Evolutionary conservation across 106 monocot species (phyloP).

Genomic region (Agapanthus africanus): DNA sequence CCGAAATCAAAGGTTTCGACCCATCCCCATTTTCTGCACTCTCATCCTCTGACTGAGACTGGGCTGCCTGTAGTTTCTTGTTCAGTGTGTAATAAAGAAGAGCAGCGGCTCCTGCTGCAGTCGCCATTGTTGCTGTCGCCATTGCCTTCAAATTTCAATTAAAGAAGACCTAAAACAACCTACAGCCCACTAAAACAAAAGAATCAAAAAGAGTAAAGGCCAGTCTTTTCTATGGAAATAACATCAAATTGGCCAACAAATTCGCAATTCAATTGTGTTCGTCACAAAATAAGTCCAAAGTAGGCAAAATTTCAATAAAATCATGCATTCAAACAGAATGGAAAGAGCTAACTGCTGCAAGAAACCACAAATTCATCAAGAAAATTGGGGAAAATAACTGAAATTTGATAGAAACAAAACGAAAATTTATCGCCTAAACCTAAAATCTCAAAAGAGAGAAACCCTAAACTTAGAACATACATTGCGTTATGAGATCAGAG

Average conservation of each 20-base stretch:
- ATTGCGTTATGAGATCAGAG: no score
- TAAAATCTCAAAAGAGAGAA: no score
- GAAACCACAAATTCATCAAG: no score
- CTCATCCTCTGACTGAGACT: constrained; percentile 9
- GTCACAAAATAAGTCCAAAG: no score
- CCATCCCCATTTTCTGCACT: constrained; percentile 2
- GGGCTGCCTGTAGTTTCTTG: constrained; percentile 10
- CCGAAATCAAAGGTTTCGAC: constrained; percentile 5
- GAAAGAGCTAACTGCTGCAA: no score
- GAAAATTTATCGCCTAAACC: no score
- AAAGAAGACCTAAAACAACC: neutral
- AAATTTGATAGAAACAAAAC: no score
- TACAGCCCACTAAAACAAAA: neutral
- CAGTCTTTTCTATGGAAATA: neutral
- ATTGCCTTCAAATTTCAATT: constrained; percentile 8
- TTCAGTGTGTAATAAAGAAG: constrained; percentile 23
- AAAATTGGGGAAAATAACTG: no score
- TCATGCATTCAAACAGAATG: no score
- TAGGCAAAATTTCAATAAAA: no score
- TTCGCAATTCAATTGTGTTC: no score
- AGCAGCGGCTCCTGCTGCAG: constrained; percentile 22
- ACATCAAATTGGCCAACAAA: neutral
- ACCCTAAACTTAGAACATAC: no score
- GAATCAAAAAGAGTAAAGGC: neutral
- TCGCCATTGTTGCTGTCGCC: constrained; percentile 20